These are phyloP conservation scores for Leishmania arabica DNA, from an alignment of 208 protist species.

Conservation along the genomic window DNA sequence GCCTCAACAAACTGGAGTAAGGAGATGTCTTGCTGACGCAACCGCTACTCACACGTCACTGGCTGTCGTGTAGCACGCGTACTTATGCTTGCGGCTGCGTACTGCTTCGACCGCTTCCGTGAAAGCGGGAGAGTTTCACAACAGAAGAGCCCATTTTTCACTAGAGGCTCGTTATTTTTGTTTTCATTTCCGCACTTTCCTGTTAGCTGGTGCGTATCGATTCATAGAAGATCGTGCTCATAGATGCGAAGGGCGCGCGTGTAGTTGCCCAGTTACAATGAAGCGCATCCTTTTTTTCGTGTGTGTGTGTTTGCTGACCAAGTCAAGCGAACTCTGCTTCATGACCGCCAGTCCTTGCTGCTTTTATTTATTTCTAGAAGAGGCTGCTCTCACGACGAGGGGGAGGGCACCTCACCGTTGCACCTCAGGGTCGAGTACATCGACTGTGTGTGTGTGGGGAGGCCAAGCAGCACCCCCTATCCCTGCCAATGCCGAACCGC, in stretches of 20 bases:
- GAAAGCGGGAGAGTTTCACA: too few species aligned
- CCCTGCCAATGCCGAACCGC: not conserved
- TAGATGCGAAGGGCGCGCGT: not conserved
- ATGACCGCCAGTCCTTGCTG: not conserved
- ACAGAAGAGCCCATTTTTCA: not conserved
- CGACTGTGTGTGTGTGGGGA: not conserved
- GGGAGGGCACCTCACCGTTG: not conserved
- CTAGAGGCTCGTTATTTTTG: not conserved
- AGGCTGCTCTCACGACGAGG: not conserved
- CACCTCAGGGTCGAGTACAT: not conserved
- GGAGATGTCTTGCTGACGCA: not conserved
- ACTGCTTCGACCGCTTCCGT: not conserved
- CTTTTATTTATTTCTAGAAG: not conserved
- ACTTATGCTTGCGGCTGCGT: not conserved
- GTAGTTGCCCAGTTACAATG: not conserved
- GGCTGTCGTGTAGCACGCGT: not conserved
- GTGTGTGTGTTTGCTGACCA: not conserved
- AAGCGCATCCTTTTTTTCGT: not conserved
- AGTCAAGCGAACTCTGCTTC: not conserved
- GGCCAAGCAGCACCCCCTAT: not conserved
- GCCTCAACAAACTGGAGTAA: constrained; percentile 71
- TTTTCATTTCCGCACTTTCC: not conserved
- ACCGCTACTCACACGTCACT: not conserved
- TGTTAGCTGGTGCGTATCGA: not conserved
- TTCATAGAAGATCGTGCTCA: not conserved